phyloP scores from a whole-genome alignment of 2,329 filamentous ascomycete genomes.

The Sphaerulina vaccinii region DNA sequence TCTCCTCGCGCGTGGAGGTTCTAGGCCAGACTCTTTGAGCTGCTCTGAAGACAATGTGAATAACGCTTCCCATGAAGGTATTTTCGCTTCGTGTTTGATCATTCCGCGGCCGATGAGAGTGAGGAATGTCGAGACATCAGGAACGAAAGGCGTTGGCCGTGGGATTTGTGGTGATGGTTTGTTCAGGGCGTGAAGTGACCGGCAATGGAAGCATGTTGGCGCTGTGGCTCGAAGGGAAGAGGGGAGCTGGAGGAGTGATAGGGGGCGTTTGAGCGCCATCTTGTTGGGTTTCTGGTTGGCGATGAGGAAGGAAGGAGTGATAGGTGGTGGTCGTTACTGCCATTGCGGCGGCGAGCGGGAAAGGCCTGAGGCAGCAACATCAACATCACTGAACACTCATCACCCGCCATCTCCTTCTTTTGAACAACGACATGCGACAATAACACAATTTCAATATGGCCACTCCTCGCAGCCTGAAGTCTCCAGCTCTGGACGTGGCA shows the following conservation, averaged over 20 bases:
- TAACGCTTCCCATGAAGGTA: slow-evolving; percentile 85
- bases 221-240: slow-evolving; percentile 18
- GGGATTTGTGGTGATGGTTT: slow-evolving; percentile 50
- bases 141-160: slow-evolving; percentile 77
- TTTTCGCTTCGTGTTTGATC: slow-evolving; percentile 77
- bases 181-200: slow-evolving; percentile 23
- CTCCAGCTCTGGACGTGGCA: slow-evolving; percentile 36
- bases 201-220: slow-evolving; percentile 24
- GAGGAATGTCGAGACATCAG: slow-evolving; percentile 81
- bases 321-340: slow-evolving; percentile 33
- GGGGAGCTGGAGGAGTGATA: slow-evolving; percentile 28
- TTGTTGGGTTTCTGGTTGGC: background rate
- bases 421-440: background rate
- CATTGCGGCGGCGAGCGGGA: slow-evolving; percentile 11
- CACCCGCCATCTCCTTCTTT: background rate
- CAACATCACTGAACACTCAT: background rate
- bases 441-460: slow-evolving; percentile 5
- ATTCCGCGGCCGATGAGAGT: slow-evolving; percentile 86
- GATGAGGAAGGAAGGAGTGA: slow-evolving; percentile 19
- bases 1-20: slow-evolving; percentile 75
- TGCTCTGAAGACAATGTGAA: slow-evolving; percentile 78
- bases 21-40: slow-evolving; percentile 79
- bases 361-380: slow-evolving; percentile 1
- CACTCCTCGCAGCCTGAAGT: slow-evolving; percentile 22
- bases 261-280: slow-evolving; percentile 35